These are phyloP conservation scores for Angomonas ambiguus DNA, from an alignment of 208 protist genomes.

Conservation along the genomic window DNA sequence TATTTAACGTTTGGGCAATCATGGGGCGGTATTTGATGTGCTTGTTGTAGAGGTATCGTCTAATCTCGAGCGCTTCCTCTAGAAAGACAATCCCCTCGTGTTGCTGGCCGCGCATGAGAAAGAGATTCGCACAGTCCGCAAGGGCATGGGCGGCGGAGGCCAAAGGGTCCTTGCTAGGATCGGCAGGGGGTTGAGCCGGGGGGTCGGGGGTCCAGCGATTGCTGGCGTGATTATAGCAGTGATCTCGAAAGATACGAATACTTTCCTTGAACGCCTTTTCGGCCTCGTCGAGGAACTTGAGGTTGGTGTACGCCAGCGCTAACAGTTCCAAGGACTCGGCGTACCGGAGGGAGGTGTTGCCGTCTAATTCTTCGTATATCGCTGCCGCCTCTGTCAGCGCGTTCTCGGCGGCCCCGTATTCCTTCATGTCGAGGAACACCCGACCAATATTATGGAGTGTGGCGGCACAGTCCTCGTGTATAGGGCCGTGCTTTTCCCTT, in stretches of 20 bases:
- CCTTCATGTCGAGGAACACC: constrained; percentile 88
- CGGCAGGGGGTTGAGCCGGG: constrained; percentile 23
- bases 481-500: constrained; percentile 78
- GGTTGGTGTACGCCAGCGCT: constrained; percentile 76
- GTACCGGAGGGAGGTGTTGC: constrained; percentile 63
- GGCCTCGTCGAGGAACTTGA: constrained; percentile 83
- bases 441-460: constrained; percentile 86
- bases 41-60: constrained; percentile 73
- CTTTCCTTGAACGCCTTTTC: constrained; percentile 90
- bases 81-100: constrained; percentile 75
- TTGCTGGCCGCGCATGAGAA: constrained; percentile 62
- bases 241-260: constrained; percentile 76
- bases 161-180: constrained; percentile 80
- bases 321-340: constrained; percentile 82
- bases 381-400: constrained; percentile 84
- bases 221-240: constrained; percentile 73
- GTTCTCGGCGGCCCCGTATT: constrained; percentile 84
- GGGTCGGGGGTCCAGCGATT: constrained; percentile 78
- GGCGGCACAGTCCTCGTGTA: constrained; percentile 76
- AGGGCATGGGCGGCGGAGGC: constrained; percentile 78
- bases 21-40: constrained; percentile 83
- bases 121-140: constrained; percentile 80
- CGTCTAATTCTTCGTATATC: constrained; percentile 85
- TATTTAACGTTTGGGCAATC: constrained; percentile 89
- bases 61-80: constrained; percentile 85